phyloP scores from a whole-genome alignment of 1,139 yeast genomes.

The Chernovozyma aurita region DNA sequence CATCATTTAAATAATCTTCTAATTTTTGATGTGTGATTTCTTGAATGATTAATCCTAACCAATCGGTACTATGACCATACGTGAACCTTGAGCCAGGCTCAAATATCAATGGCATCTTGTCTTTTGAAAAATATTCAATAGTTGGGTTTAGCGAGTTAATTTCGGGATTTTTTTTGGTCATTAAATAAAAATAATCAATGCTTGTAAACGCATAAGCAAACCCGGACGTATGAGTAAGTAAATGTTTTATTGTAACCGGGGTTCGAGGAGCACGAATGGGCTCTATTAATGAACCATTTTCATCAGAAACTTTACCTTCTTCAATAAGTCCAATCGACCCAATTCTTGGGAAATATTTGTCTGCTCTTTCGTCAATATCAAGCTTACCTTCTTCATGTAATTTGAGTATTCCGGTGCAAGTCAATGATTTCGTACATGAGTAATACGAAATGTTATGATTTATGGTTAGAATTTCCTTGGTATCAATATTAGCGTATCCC shows the following conservation, averaged over 20 bases:
- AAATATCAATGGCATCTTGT: conserved; percentile 37
- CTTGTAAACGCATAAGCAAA: conserved; percentile 44
- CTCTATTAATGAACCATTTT: conserved; percentile 29
- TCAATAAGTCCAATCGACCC: conserved; percentile 37
- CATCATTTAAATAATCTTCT: conserved; percentile 35
- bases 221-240: conserved; percentile 51
- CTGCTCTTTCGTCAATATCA: conserved; percentile 38
- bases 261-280: conserved; percentile 30
- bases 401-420: conserved; percentile 43
- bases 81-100: conserved; percentile 53
- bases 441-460: conserved; percentile 30
- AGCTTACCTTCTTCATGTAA: conserved; percentile 43
- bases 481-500: conserved; percentile 13
- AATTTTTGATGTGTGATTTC: conserved; percentile 38
- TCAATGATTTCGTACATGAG: conserved; percentile 47
- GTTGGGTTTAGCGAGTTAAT: conserved; percentile 22
- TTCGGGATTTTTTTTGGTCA: conserved; percentile 16
- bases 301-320: conserved; percentile 26
- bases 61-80: conserved; percentile 50
- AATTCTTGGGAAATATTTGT: conserved; percentile 37
- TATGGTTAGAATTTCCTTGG: conserved; percentile 2
- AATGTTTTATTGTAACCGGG: conserved; percentile 42
- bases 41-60: conserved; percentile 49
- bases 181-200: conserved; percentile 21
- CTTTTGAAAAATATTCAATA: conserved; percentile 22